phyloP scores from a whole-genome alignment of 108 stramenopile species.

The Chaetoceros tenuissimus region DNA sequence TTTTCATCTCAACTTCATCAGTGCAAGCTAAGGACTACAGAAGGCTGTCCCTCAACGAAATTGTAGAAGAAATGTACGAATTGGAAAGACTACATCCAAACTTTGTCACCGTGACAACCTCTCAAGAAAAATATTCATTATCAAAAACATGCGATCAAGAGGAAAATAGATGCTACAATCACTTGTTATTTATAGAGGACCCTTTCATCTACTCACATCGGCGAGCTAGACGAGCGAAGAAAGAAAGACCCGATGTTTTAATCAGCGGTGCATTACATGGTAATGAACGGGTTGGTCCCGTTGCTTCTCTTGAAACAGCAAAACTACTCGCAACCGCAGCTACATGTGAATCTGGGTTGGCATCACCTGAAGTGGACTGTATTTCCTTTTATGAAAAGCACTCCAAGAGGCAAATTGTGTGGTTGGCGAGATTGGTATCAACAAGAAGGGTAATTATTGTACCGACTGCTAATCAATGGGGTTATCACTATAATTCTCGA shows the following conservation, averaged over 20 bases:
- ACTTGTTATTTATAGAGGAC: constrained; percentile 45
- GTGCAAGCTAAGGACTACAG: too few species aligned
- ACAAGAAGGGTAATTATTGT: constrained; percentile 57
- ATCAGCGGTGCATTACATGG: constrained; percentile 72
- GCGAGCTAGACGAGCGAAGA: constrained; percentile 25
- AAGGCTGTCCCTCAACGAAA: too few species aligned
- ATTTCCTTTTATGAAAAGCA: constrained; percentile 10
- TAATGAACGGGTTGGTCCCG: constrained; percentile 78
- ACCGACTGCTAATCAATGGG: constrained; percentile 73
- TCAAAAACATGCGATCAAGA: constrained; percentile 27
- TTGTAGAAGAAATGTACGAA: constrained; percentile 9
- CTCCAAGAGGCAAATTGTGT: constrained; percentile 17
- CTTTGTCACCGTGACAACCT: constrained; percentile 30
- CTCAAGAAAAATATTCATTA: constrained; percentile 35
- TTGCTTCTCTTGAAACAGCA: constrained; percentile 42
- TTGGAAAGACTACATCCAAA: constrained; percentile 22
- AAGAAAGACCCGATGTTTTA: constrained; percentile 59
- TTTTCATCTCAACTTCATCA: too few species aligned
- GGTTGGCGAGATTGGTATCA: constrained; percentile 60
- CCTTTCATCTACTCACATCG: constrained; percentile 30
- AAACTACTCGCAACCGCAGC: constrained; percentile 42
- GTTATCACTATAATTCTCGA: constrained; percentile 39
- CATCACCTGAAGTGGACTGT: neutral
- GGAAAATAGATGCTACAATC: constrained; percentile 34
- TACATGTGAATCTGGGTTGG: constrained; percentile 37